Conservation (phyloP, 2,329 filamentous ascomycete genomes). For the Ophiostoma himal-ulmi region DNA sequence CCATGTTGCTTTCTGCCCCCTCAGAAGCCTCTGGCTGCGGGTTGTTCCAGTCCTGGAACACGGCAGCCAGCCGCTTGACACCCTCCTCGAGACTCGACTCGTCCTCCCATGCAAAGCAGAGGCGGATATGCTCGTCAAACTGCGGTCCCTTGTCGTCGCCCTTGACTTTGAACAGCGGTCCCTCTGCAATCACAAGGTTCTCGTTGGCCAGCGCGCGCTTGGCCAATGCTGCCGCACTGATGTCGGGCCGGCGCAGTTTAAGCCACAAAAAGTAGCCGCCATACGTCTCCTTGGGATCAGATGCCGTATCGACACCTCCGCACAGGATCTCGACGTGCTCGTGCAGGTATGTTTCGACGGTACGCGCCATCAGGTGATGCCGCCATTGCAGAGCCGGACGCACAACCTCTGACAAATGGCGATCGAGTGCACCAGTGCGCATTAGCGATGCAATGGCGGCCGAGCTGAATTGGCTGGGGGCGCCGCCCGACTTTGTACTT, state of each 20-base stretch:
- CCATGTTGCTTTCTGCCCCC: neutral
- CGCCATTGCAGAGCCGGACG: slow-evolving; percentile 44
- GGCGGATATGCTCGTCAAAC: slow-evolving; percentile 57
- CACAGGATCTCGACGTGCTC: slow-evolving; percentile 52
- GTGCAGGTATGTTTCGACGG: slow-evolving; percentile 54
- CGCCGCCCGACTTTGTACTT: slow-evolving; percentile 51
- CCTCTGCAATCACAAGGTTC: slow-evolving; percentile 61
- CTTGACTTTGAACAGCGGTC: slow-evolving; percentile 62
- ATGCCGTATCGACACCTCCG: slow-evolving; percentile 27
- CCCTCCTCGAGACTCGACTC: slow-evolving; percentile 61
- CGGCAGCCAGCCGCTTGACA: slow-evolving; percentile 42
- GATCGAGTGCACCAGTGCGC: slow-evolving; percentile 39
- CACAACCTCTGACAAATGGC: slow-evolving; percentile 39
- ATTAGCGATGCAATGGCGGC: slow-evolving; percentile 48
- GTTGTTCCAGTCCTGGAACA: slow-evolving; percentile 25
- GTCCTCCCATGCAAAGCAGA: slow-evolving; percentile 70
- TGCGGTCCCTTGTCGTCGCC: slow-evolving; percentile 48
- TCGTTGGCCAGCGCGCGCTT: slow-evolving; percentile 54
- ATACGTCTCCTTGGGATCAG: slow-evolving; percentile 43
- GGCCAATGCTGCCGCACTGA: slow-evolving; percentile 52
- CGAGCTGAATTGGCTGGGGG: slow-evolving; percentile 46
- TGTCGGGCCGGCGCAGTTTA: slow-evolving; percentile 45
- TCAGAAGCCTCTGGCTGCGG: neutral
- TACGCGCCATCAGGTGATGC: slow-evolving; percentile 49
- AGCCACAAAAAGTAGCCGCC: slow-evolving; percentile 89